A percentile compares a stretch with the other conserved stretches of the same genome.
Conservation (phyloP, 371 early-diverging fungal genomes). For the Lichtheimia hyalospora region DNA sequence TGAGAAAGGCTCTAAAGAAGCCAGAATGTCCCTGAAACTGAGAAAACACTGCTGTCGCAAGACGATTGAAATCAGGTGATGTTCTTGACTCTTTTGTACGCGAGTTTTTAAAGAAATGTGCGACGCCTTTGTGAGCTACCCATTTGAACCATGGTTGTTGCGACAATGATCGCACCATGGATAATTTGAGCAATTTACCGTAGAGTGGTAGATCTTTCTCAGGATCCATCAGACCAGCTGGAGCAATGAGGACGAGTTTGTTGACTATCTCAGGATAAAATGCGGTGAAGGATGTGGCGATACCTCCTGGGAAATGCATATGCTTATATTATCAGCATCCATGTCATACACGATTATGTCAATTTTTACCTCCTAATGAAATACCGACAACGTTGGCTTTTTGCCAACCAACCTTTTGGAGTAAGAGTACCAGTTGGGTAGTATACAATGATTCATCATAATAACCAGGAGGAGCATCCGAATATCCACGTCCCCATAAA, state of each 20-base stretch:
- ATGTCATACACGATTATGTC: not conserved
- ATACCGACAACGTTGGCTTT: constrained; percentile 44
- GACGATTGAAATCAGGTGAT: constrained; percentile 1
- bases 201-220: constrained; percentile 27
- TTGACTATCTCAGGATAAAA: constrained; percentile 52
- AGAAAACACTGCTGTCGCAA: constrained; percentile 17
- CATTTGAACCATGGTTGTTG: constrained; percentile 12
- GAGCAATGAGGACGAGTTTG: constrained; percentile 51
- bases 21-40: constrained; percentile 51
- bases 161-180: constrained; percentile 8
- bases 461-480: constrained; percentile 42
- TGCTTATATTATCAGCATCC: not conserved
- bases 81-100: constrained; percentile 6
- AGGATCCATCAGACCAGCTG: constrained; percentile 49
- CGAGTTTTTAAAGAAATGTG: constrained; percentile 12
- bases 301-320: constrained; percentile 26
- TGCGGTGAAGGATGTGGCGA: constrained; percentile 52
- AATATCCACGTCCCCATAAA: constrained; percentile 57
- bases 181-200: constrained; percentile 25
- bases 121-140: constrained; percentile 11
- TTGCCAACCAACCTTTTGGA: constrained; percentile 60
- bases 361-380: constrained; percentile 46
- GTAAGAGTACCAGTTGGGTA: constrained; percentile 44
- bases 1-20: constrained; percentile 41
- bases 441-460: constrained; percentile 51